Evolutionary conservation across 129 eudicot species (phyloP), one percentile per base, ranked within the genome.

Genomic region (Scalesia atractyloides): DNA sequence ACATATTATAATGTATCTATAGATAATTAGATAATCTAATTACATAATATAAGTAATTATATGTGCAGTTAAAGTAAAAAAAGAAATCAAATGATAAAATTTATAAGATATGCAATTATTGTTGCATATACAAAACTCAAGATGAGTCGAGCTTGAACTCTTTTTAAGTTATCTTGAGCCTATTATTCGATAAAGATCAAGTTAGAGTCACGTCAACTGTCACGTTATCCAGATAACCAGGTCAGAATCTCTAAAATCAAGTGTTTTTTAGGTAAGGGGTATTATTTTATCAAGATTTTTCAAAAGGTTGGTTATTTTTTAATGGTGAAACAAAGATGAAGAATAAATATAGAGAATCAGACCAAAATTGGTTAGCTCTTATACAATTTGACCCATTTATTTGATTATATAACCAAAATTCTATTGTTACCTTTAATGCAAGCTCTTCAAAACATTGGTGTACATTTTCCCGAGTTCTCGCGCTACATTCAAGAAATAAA

Each of bases 361-460:
- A 44, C 57, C 57, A 47, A 47, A 7, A 9, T 1, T 66, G 39
- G 16, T 46, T 66, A 24, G 19, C 9, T 20, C 13, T 43, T 12
- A 66, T 64, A 17, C 50, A 37, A 8, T 64, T 16, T 36, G 69
- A 37, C 13, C 61, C 62, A 50, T 69, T 49, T 30, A n/a, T 52
- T 19, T 69, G 51, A 17, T 36, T 4, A 58, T 44, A 41, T 59
- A 59, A 58, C 58, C 68, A 58, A 8, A 24, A 50, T 17, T 44
- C 18, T 51, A 19, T 24, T 15, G 7, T 61, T 85, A 87, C 98
- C 98, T 93, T 93, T 66, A 87, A 51, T 7, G 92, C 85, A 43
- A 93, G 98, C 85, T 93, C 98, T 82, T 87, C 90, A 73, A 93
- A 93, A 81, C 95, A 89, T 46, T 79, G 89, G 11, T 87, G 92